These are phyloP conservation scores for Penicillium sp. DNA, from an alignment of 2,329 filamentous ascomycete species.

Conservation along the genomic window DNA sequence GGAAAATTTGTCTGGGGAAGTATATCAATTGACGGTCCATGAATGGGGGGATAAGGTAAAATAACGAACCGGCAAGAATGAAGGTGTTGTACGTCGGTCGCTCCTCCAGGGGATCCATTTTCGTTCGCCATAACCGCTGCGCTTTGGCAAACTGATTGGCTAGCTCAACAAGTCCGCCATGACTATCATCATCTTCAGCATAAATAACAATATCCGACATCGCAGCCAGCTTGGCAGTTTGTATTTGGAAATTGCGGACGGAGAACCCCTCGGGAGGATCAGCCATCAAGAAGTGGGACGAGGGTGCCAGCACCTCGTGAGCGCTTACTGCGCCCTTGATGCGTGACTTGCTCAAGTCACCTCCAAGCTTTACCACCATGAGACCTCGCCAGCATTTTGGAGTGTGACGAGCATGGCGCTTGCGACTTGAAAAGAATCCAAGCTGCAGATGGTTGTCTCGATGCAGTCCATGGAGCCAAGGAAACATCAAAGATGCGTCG, in stretches of 20 bases:
- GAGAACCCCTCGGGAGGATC: constrained; percentile 91
- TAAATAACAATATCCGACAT: constrained; percentile 93
- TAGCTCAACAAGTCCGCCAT: constrained; percentile 64
- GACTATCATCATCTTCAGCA: constrained; percentile 65
- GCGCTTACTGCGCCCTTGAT: constrained; percentile 85
- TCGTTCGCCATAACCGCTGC: constrained; percentile 71
- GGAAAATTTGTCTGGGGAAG: constrained; percentile 59
- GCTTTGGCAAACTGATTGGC: constrained; percentile 68
- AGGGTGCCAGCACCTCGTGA: constrained; percentile 69
- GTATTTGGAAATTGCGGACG: constrained; percentile 96
- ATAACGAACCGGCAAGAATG: constrained; percentile 58
- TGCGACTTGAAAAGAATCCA: constrained; percentile 80
- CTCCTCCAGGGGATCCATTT: constrained; percentile 57
- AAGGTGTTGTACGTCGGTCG: constrained; percentile 81
- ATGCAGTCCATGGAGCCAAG: constrained; percentile 93
- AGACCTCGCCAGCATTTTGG: constrained; percentile 77
- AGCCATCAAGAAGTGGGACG: constrained; percentile 70
- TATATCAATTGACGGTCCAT: constrained; percentile 18
- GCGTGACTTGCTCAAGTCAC: constrained; percentile 69
- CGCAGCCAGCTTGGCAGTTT: constrained; percentile 81
- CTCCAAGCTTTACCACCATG: constrained; percentile 84
- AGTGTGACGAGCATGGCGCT: constrained; percentile 66
- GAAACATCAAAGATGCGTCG: constrained; percentile 82
- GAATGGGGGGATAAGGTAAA: neutral
- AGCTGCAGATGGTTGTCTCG: constrained; percentile 85